Evolutionary conservation across 1,139 yeast genomes (phyloP).

Genomic region (Trichomonascaceae sp.): DNA sequence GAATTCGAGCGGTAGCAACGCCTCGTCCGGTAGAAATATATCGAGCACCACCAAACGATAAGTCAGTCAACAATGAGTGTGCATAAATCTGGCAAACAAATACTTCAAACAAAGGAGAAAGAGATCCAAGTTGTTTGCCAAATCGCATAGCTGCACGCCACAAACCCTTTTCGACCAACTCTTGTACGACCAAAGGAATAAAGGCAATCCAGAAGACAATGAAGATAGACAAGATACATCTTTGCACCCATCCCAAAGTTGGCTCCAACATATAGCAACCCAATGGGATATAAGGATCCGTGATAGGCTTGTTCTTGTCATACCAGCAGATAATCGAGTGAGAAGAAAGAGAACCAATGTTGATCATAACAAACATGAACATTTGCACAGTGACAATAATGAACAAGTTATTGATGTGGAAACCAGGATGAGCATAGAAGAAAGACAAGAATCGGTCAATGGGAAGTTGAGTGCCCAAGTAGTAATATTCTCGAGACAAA

Average conservation of each 20-base stretch:
- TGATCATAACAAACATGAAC: constrained; percentile 86
- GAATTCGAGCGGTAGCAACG: constrained; percentile 97
- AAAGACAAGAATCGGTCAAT: constrained; percentile 94
- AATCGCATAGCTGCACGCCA: constrained; percentile 95
- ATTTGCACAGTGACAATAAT: constrained; percentile 91
- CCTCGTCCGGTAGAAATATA: constrained; percentile 99
- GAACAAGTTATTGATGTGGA: constrained; percentile 94
- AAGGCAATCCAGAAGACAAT: constrained; percentile 97
- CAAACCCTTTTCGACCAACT: constrained; percentile 93
- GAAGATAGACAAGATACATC: constrained; percentile 95
- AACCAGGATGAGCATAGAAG: constrained; percentile 98
- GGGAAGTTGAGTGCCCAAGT: constrained; percentile 95
- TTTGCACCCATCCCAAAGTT: constrained; percentile 93
- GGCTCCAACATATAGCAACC: constrained; percentile 95
- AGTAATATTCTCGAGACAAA: constrained; percentile 96
- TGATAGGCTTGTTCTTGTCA: constrained; percentile 76
- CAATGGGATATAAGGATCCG: constrained; percentile 75
- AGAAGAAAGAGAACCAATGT: constrained; percentile 85
- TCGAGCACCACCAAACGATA: constrained; percentile 99
- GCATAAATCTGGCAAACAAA: constrained; percentile 98
- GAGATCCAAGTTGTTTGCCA: constrained; percentile 76
- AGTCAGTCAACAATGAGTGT: constrained; percentile 80
- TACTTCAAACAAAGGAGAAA: constrained; percentile 97
- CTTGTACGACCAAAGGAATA: constrained; percentile 94
- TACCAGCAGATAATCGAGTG: constrained; percentile 83